These are phyloP conservation scores for Vitis hybrid DNA, from an alignment of 177 flowering plant species.

Conservation along the genomic window DNA sequence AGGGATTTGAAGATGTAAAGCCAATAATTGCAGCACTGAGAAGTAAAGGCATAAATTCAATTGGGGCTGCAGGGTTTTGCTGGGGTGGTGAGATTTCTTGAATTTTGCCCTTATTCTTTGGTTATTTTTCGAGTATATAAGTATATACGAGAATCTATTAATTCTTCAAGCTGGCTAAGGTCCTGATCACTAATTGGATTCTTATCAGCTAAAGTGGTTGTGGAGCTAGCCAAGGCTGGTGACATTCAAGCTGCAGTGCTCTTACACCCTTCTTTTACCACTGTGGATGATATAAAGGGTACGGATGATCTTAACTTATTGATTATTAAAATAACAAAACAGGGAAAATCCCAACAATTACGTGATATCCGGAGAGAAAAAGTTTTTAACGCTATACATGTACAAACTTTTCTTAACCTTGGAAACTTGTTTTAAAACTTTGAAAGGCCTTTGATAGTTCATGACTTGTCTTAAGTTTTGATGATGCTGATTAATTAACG, in stretches of 20 bases:
- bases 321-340: too few relatives aligned
- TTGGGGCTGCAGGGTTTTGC: conserved; percentile 82
- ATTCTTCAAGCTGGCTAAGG: too few relatives aligned
- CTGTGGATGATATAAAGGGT: conserved; percentile 61
- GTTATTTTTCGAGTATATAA: not conserved
- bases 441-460: too few relatives aligned
- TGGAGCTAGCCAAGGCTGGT: conserved; percentile 36
- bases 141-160: too few relatives aligned
- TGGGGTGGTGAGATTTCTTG: conserved; percentile 75
- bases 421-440: too few relatives aligned
- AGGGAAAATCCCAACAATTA: too few relatives aligned
- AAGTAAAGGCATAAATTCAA: conserved; percentile 46
- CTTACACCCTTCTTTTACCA: conserved; percentile 53
- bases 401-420: not conserved
- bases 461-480: too few relatives aligned
- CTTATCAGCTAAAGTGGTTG: conserved; percentile 57
- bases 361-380: too few relatives aligned
- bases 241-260: conserved; percentile 55
- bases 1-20: conserved; percentile 66
- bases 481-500: not conserved
- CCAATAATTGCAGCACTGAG: conserved; percentile 50
- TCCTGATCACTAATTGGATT: not conserved
- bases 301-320: not conserved
- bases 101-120: not conserved
- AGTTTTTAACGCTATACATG: too few relatives aligned